Base-by-base conservation (phyloP, 2,329 filamentous ascomycete genomes). In the Aspergillus fructus region DNA sequence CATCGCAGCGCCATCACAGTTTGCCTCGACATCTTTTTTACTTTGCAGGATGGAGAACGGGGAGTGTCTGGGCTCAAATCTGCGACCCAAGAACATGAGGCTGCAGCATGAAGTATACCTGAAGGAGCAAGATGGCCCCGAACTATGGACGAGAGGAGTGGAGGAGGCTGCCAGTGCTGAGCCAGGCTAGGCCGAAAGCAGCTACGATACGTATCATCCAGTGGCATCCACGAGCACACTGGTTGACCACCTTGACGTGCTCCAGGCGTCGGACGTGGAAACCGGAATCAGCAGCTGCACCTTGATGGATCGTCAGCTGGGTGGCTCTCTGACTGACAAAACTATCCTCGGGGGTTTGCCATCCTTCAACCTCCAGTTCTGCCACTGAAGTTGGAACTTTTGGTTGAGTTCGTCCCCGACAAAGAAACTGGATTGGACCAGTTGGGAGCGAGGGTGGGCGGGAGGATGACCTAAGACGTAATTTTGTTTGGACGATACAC, bases 401-500 rank as follows among this genome's bases (percentile, higher is more conserved):
- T 48, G 51, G 39, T 53, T 54, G 30, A 43, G 43, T 11, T 30
- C 24, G 43, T 11, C 19, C 30, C n/a, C 42, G n/a, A 48, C 51
- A 48, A 53, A 48, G 51, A 47, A 54, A 9, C n/a, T n/a, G 37
- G 34, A 21, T 43, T 42, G 49, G 42, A 15, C 24, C 24, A 51
- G 39, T 41, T 19, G 37, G 19, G 19, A 27, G 13, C 48, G 24
- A 23, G 23, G 48, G 46, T 54, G 40, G 47, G 34, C 21, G 49
- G 27, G 27, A 11, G 27, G 39, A 37, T 37, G 34, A 37, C 34
- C 34, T 40, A 45, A 30, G 30, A n/a, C 9, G 40, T 34, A 52
- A 45, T 59, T 60, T 60, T 63, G 62, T 55, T 66, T 61, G 60
- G 61, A 61, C 59, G 62, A 59, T 61, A 58, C 56, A 60, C 59